Evolutionary conservation across 495 filamentous ascomycete genomes (phyloP), one percentile per base, ranked within the genome.

Genomic region (Cercophora scortea): DNA sequence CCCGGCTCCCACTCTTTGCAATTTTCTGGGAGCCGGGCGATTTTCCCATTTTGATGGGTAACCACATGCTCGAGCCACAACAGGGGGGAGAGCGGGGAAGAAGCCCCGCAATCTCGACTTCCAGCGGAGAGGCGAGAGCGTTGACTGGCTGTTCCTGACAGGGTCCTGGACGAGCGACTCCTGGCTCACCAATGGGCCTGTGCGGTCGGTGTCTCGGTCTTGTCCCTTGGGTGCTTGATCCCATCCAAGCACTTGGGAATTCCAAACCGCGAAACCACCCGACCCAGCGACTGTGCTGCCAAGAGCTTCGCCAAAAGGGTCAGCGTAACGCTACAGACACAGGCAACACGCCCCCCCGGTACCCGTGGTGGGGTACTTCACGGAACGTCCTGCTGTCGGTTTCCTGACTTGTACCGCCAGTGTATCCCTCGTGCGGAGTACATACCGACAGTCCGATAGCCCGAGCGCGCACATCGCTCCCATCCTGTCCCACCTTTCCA

Each of bases 31-130:
- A 49, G 54, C 43, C 61, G 64, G 61, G 49, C 55, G 55, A 56
- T 47, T 61, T 58, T 57, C 62, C 64, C 60, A 53, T 61, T 67
- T 55, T 11, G 54, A 50, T 43, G 46, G 51, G 46, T 17, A 47
- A 10, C 36, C 36, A 38, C 36, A 38, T 38, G 36, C 10, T 13
- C 36, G 25, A 38, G 3, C 36, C 18, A 47, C 42, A 34, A 42
- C 52, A 55, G 55, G 48, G 45, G 35, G 25, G 8, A 25, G 45
- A 34, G 46, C 52, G 53, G 55, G 48, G 45, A 32, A 16, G 6
- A 16, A 42, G 58, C 61, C 63, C 63, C 61, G 61, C 61, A 49
- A 15, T 50, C 42, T 45, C 25, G 17, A 42, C 15, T 61, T 56
- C 60, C 57, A 58, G 50, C 49, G 45, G 54, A 54, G 56, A 51